Evolutionary conservation across 495 filamentous ascomycete species (phyloP).

Genomic region (Aspergillus mulundensis): DNA sequence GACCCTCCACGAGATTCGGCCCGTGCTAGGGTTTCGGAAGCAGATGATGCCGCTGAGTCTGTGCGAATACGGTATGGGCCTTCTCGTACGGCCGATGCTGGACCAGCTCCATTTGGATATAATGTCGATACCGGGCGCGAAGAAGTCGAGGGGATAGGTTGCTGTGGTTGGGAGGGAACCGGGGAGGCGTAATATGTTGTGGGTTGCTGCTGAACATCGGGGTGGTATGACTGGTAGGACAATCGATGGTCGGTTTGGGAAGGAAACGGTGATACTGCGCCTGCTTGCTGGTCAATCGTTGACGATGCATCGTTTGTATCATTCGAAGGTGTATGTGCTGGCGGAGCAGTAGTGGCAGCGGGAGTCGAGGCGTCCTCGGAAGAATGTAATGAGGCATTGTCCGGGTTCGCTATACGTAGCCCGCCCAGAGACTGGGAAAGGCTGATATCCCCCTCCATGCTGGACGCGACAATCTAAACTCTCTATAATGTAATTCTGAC

Average conservation of each 20-base stretch:
- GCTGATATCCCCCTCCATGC: conserved; percentile 90
- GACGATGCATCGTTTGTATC: conserved; percentile 14
- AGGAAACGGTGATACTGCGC: conserved; percentile 7
- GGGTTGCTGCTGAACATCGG: conserved; percentile 21
- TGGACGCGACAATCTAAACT: conserved; percentile 12
- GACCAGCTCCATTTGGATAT: conserved; percentile 46
- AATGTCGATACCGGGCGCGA: conserved; percentile 54
- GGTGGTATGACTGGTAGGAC: conserved; percentile 22
- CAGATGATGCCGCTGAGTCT: conserved; percentile 61
- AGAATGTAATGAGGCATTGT: conserved; percentile 64
- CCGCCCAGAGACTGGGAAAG: conserved; percentile 91
- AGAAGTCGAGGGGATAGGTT: conserved; percentile 32
- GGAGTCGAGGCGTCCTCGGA: conserved; percentile 41
- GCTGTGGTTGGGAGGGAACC: conserved; percentile 42
- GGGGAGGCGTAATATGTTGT: conserved; percentile 25
- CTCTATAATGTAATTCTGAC: not conserved
- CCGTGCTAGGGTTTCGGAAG: conserved; percentile 51
- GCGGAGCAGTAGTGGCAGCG: conserved; percentile 19
- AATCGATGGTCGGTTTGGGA: conserved; percentile 27
- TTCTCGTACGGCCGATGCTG: conserved; percentile 40
- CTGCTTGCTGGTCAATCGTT: conserved; percentile 22
- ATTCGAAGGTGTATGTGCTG: conserved; percentile 22
- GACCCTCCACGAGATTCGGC: conserved; percentile 60
- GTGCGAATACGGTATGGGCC: conserved; percentile 55
- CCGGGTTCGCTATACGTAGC: conserved; percentile 94